These are phyloP conservation scores for Rhizopogon hawkerae DNA, from an alignment of 1,284 basidiomycete genomes.

Conservation along the genomic window DNA sequence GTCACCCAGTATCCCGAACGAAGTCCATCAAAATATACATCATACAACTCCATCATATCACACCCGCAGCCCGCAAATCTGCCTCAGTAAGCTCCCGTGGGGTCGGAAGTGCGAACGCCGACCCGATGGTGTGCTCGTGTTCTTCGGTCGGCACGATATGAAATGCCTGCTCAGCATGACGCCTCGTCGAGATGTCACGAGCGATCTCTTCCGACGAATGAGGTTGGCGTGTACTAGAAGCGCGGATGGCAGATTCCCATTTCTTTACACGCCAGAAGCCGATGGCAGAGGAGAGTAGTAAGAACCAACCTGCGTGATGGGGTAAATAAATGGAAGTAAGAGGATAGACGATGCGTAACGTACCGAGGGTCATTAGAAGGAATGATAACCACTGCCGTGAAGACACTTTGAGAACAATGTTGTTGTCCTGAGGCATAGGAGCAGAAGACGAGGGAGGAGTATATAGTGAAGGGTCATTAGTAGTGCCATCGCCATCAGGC, in stretches of 20 bases:
- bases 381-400: slow-evolving; percentile 80
- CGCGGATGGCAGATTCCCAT: slow-evolving; percentile 60
- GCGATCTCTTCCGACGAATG: slow-evolving; percentile 37
- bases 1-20: background rate
- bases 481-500: background rate
- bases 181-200: slow-evolving; percentile 38
- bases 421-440: slow-evolving; percentile 14
- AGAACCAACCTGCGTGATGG: slow-evolving; percentile 67
- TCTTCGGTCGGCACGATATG: slow-evolving; percentile 29
- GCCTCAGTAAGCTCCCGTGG: slow-evolving; percentile 34
- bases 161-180: slow-evolving; percentile 41
- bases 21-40: background rate
- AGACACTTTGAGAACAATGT: slow-evolving; percentile 25
- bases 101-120: slow-evolving; percentile 22
- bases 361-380: slow-evolving; percentile 81
- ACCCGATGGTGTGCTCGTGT: slow-evolving; percentile 11
- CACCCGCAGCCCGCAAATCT: slow-evolving; percentile 46
- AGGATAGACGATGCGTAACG: slow-evolving; percentile 13
- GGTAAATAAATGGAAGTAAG: slow-evolving; percentile 4
- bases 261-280: slow-evolving; percentile 82
- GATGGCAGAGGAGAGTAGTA: slow-evolving; percentile 70
- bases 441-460: slow-evolving; percentile 9
- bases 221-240: slow-evolving; percentile 29
- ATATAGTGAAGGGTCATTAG: slow-evolving; percentile 12
- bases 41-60: slow-evolving; percentile 30